Evolutionary conservation across 331 rosid genomes (phyloP).

Genomic region (Acacia pycnantha): DNA sequence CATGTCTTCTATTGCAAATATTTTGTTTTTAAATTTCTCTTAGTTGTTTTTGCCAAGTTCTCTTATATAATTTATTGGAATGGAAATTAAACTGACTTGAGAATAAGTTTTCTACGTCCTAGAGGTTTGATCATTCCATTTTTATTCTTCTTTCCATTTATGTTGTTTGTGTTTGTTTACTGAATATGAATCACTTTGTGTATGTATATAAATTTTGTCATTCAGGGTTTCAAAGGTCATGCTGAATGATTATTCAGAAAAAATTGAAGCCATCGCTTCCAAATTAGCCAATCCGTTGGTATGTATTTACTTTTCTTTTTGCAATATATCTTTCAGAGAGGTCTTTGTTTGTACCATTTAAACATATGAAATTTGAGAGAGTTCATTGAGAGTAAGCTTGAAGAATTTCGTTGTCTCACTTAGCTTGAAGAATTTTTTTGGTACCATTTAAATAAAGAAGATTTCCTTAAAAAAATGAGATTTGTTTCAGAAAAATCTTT

Average conservation of each 20-base stretch:
- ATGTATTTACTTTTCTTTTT: slow-evolving; percentile 29
- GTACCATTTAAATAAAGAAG: neutral
- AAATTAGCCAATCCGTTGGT: slow-evolving; percentile 53
- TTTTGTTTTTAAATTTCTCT: neutral
- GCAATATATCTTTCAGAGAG: slow-evolving; percentile 9
- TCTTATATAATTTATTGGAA: neutral
- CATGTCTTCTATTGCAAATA: neutral
- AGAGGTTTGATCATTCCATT: neutral
- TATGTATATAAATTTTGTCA: slow-evolving; percentile 18
- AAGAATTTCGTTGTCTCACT: neutral
- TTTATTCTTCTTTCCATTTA: neutral
- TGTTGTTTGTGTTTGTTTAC: slow-evolving; percentile 2
- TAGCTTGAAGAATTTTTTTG: neutral
- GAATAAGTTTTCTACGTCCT: neutral
- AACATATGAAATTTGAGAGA: neutral
- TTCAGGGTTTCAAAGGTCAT: slow-evolving; percentile 78
- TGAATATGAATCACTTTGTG: slow-evolving; percentile 10
- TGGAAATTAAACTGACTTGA: neutral
- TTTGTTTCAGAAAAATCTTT: slow-evolving; percentile 15
- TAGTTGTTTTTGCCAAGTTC: neutral
- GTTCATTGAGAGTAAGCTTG: neutral
- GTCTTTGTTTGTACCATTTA: neutral
- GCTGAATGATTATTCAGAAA: slow-evolving; percentile 76
- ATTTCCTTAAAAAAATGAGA: neutral
- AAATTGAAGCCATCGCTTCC: slow-evolving; percentile 81